phyloP scores from a whole-genome alignment of 345 rosid species.

The Erodium maritimum region DNA sequence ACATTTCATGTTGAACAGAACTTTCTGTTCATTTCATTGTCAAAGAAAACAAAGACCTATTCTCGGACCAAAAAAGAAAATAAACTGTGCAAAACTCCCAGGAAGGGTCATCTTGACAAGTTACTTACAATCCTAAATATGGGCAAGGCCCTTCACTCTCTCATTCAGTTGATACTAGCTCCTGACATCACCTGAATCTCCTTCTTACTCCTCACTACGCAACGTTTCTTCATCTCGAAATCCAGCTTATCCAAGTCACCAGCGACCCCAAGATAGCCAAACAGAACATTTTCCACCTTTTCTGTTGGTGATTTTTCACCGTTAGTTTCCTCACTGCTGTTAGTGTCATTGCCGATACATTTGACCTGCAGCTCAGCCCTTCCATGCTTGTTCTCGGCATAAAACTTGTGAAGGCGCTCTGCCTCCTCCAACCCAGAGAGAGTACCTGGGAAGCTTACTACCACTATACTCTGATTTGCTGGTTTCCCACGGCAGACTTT shows the following conservation, averaged over 20 bases:
- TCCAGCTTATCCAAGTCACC: conserved; percentile 39
- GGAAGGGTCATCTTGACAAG: not conserved
- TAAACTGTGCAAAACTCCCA: not conserved
- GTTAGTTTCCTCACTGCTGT: not conserved
- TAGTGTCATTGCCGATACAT: not conserved
- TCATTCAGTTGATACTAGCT: no score
- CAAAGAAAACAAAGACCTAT: not conserved
- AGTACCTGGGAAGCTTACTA: conserved; percentile 29
- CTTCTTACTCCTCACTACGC: conserved; percentile 34
- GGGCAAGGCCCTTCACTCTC: not conserved
- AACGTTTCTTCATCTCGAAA: conserved; percentile 21
- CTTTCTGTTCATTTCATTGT: no score
- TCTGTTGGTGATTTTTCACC: conserved; percentile 2
- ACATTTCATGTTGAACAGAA: no score
- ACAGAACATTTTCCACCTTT: conserved; percentile 15
- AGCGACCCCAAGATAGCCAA: conserved; percentile 40
- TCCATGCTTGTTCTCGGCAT: conserved; percentile 22
- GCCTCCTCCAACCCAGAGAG: conserved; percentile 37
- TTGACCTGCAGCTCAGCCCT: conserved; percentile 22
- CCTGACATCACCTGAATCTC: conserved; percentile 23
- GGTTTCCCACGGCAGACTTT: conserved; percentile 35
- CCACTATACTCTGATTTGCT: conserved; percentile 36
- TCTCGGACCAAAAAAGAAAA: not conserved
- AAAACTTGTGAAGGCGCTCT: conserved; percentile 29
- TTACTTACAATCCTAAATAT: not conserved